phyloP scores from a whole-genome alignment of 2,329 filamentous ascomycete species.

The Venturiaceae sp. region DNA sequence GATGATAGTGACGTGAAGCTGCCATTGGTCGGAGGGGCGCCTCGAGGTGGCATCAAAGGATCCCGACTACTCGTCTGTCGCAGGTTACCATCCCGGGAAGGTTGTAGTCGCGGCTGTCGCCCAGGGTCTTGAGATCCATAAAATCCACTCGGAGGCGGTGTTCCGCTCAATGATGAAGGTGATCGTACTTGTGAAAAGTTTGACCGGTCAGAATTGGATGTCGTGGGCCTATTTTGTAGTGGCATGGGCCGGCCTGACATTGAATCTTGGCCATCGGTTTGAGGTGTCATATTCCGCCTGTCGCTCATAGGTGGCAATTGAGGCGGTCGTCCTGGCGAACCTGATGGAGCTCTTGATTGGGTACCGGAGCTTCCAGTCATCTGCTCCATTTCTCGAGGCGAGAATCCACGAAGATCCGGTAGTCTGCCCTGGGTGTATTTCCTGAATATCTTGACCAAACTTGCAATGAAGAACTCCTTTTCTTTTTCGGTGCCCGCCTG shows the following conservation, averaged over 20 bases:
- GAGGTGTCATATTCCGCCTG: not conserved
- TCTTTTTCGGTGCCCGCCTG: slow-evolving; percentile 87
- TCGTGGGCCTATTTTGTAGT: not conserved
- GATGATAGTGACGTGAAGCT: slow-evolving; percentile 30
- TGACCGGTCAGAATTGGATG: not conserved
- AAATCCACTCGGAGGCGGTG: not conserved
- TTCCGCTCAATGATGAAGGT: not conserved
- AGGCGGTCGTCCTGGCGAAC: not conserved
- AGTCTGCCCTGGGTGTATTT: slow-evolving; percentile 87
- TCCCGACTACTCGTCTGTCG: slow-evolving; percentile 18
- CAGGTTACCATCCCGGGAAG: slow-evolving; percentile 9
- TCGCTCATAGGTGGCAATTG: not conserved
- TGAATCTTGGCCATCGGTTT: not conserved
- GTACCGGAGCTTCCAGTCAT: slow-evolving; percentile 36
- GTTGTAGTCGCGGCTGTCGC: not conserved
- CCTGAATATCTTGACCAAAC: slow-evolving; percentile 87
- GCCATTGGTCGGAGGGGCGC: slow-evolving; percentile 18
- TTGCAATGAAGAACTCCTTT: slow-evolving; percentile 97
- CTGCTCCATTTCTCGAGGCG: slow-evolving; percentile 65
- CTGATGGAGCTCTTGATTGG: not conserved
- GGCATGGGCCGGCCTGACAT: not conserved
- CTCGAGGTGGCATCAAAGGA: slow-evolving; percentile 9
- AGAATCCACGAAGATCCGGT: slow-evolving; percentile 75
- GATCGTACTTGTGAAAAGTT: not conserved
- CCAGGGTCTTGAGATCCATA: not conserved